Conservation (phyloP, 2,329 filamentous ascomycete genomes). For the Penicillium sp. region DNA sequence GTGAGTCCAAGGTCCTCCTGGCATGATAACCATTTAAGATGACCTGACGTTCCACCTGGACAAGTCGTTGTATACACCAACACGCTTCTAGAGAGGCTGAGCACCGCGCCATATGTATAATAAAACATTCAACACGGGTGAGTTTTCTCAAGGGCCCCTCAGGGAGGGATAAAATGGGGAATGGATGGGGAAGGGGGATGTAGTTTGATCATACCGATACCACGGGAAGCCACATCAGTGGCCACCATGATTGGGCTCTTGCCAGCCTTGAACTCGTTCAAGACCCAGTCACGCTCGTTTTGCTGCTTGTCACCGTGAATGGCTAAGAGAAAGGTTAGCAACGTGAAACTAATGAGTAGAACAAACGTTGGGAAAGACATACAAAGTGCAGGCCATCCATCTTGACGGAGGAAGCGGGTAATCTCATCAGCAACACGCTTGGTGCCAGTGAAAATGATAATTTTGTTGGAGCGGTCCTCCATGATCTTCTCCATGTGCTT, state of each 20-base stretch:
- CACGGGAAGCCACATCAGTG: constrained; percentile 98
- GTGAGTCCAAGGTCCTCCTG: constrained; percentile 86
- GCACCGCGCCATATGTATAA: constrained; percentile 65
- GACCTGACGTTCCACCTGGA: constrained; percentile 79
- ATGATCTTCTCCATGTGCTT: constrained; percentile 98
- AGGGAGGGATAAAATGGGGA: constrained; percentile 29
- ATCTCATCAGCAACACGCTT: constrained; percentile 97
- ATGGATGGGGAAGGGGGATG: constrained; percentile 46
- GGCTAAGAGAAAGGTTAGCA: constrained; percentile 57
- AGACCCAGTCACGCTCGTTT: constrained; percentile 98
- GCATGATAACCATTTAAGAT: constrained; percentile 71
- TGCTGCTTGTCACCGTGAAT: constrained; percentile 99
- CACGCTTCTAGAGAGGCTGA: constrained; percentile 88
- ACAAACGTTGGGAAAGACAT: constrained; percentile 46
- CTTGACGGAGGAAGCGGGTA: constrained; percentile 93
- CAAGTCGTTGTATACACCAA: constrained; percentile 87
- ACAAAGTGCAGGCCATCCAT: constrained; percentile 97
- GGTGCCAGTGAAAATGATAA: constrained; percentile 83
- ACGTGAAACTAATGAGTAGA: background rate
- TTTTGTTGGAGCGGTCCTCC: constrained; percentile 94
- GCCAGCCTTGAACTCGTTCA: constrained; percentile 99
- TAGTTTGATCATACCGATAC: constrained; percentile 95
- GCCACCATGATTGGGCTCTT: constrained; percentile 99
- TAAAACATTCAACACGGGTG: constrained; percentile 56
- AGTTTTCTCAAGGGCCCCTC: constrained; percentile 38